Base-by-base conservation (phyloP, 2,329 filamentous ascomycete species). In the Periconia digitata region DNA sequence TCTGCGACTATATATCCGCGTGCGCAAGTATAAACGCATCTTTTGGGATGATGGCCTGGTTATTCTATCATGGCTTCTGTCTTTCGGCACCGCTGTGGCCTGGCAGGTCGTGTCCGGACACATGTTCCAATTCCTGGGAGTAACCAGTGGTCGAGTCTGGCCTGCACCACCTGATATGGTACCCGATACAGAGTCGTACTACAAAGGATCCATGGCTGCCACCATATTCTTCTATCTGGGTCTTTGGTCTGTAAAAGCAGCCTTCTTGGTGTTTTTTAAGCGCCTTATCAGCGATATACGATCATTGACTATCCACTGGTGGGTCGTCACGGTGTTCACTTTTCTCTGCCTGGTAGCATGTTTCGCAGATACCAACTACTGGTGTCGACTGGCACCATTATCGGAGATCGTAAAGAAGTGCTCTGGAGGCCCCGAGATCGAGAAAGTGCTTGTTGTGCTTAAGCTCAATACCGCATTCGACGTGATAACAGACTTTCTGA, bases 401-500 rank as follows among this genome's bases (percentile, higher is more conserved):
- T 38, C 12, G 23, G 20, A n/a, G 40, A 43, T 29, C 17, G n/a
- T 16, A 37, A 6, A n/a, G n/a, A n/a, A n/a, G 8, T 37, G 34
- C n/a, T n/a, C 34, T 8, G 6, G 7, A 8, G 15, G 7, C 7
- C 34, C 7, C n/a, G 34, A n/a, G 6, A 37, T n/a, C 34, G 7
- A 37, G 7, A 8, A n/a, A n/a, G 17, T 6, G 15, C 34, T 47
- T 29, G 21, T 47, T 3, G 27, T 22, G 8, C 20, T 43, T 15
- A 47, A 43, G 23, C 23, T 42, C 8, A 53, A 53, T 23, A 43
- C 37, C 22, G 32, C 21, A 13, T 16, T 49, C 7, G 52, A 55
- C 34, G 46, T 55, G 8, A 15, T 45, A 1, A 52, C 46, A 8
- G 52, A 55, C 40, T 13, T 43, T 18, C 39, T 50, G 18, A 52